Conservation (phyloP, 2,329 filamentous ascomycete species). For the Pseudofabraea citricarpa region DNA sequence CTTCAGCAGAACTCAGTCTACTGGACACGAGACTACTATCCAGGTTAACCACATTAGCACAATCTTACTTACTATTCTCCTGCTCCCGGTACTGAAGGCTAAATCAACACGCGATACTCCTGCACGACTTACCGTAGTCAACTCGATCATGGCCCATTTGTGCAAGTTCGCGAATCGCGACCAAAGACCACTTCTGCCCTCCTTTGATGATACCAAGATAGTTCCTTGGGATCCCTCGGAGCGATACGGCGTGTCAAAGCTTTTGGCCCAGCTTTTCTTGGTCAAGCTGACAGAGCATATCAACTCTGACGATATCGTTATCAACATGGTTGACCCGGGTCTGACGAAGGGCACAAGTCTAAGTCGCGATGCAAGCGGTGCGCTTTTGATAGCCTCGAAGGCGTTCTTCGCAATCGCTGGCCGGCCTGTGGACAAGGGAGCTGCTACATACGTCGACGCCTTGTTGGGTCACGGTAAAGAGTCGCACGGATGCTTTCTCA, state of each 20-base stretch:
- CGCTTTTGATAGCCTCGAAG: conserved; percentile 14
- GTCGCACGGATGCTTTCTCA: conserved; percentile 45
- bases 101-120: conserved; percentile 4
- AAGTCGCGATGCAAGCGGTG: conserved; percentile 24
- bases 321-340: conserved; percentile 33
- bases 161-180: conserved; percentile 23
- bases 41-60: conserved; percentile 21
- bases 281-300: conserved; percentile 34
- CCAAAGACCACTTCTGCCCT: conserved; percentile 22
- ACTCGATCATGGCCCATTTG: conserved; percentile 22
- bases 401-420: conserved; percentile 23
- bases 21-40: conserved; percentile 33
- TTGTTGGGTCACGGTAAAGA: conserved; percentile 39
- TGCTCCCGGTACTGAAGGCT: conserved; percentile 3
- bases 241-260: conserved; percentile 27
- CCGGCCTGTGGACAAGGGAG: conserved; percentile 33
- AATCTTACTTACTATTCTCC: conserved; percentile 3
- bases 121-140: conserved; percentile 25
- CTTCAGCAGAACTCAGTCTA: conserved; percentile 10
- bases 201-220: conserved; percentile 27
- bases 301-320: conserved; percentile 26
- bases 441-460: conserved; percentile 43
- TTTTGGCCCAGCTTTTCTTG: conserved; percentile 30
- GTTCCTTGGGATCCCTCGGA: conserved; percentile 16
- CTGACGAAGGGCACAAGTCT: conserved; percentile 36